Base-by-base conservation (phyloP, 192 early-diverging fungal genomes). In the Coemansia sp. region DNA sequence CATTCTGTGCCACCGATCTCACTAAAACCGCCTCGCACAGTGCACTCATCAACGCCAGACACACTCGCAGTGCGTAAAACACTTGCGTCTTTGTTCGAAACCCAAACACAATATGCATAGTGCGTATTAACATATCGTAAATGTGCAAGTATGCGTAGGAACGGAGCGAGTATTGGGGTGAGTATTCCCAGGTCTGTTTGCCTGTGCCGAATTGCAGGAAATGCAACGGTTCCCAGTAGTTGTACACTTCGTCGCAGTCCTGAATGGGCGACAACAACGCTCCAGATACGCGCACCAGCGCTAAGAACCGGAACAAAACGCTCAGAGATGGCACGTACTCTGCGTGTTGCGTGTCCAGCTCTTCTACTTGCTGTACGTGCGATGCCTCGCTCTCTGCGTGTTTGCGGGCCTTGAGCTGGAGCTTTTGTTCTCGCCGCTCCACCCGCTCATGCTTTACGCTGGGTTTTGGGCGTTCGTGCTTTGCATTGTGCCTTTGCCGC, bases 171-270 rank as follows among this genome's bases (percentile, higher is more conserved):
- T 84, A 94, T n/a, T 89, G 68, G 12, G 94, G 92, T 3, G 92
- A 89, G 69, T 97, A 97, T 70, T 98, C 97, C 97, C 97, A 98
- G 9, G 97, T 97, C 74, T 97, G 91, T 52, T 93, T 84, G 57
- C 95, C 97, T 62, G 69, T 72, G 0, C 93, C 92, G 65, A 92
- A 87, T 29, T 90, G 85, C 23, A 96, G 70, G 62, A 92, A 93
- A 68, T 98, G 95, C 25, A 89, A 82, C 10, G 94, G 91, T 71
- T 98, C 97, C 93, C 93, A 97, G 80, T 93, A 98, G 83, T 97
- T 98, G 83, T 89, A 97, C 16, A 94, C 89, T 64, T 94, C 81
- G 62, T 83, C 81, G 64, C 81, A 83, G 64, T 83, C 81, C 62
- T 72, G 71, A 17, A 77, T 62, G 21, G 81, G 81, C 19, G 75